Evolutionary conservation across 768 basidiomycete genomes (phyloP).

Genomic region (Tylopilus balloui): DNA sequence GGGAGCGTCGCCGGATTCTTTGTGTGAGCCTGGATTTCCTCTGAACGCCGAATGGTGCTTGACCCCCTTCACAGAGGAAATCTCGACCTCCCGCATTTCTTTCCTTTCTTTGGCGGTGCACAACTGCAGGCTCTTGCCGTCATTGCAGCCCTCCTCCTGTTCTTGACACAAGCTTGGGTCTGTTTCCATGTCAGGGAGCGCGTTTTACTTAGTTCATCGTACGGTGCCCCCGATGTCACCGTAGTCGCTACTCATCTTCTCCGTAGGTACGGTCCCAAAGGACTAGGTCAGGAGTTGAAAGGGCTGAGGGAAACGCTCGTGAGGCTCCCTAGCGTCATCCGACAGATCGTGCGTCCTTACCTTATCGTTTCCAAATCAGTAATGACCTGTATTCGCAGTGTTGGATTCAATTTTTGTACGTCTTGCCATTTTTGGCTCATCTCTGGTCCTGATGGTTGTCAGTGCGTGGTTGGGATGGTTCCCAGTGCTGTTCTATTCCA

Average conservation of each 20-base stretch:
- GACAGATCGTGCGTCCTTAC: slow-evolving; percentile 62
- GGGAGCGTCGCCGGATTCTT: slow-evolving; percentile 88
- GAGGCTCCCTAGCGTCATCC: slow-evolving; percentile 68
- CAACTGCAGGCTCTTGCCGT: slow-evolving; percentile 81
- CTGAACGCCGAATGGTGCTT: not conserved
- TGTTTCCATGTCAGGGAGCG: slow-evolving; percentile 64
- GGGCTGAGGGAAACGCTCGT: slow-evolving; percentile 70
- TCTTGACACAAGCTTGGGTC: slow-evolving; percentile 61
- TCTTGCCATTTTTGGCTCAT: not conserved
- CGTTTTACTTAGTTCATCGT: slow-evolving; percentile 51
- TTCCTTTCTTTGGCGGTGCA: slow-evolving; percentile 74
- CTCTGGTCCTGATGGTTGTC: slow-evolving; percentile 2
- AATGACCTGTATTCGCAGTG: slow-evolving; percentile 43
- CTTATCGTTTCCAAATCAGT: slow-evolving; percentile 1
- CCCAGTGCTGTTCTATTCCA: slow-evolving; percentile 84
- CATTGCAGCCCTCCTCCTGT: slow-evolving; percentile 63
- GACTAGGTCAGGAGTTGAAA: slow-evolving; percentile 43
- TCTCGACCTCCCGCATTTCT: slow-evolving; percentile 60
- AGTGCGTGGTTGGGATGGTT: slow-evolving; percentile 92
- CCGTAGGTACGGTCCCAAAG: slow-evolving; percentile 22
- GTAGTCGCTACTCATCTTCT: slow-evolving; percentile 1
- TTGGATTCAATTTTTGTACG: slow-evolving; percentile 77
- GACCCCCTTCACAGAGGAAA: slow-evolving; percentile 53
- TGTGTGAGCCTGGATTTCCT: slow-evolving; percentile 48
- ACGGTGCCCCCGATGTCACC: not conserved